Percentiles rank a stretch among this genome's conserved stretches.
Evolutionary conservation across 805 yeast genomes (phyloP).

Genomic region (Candida sphagnicola): DNA sequence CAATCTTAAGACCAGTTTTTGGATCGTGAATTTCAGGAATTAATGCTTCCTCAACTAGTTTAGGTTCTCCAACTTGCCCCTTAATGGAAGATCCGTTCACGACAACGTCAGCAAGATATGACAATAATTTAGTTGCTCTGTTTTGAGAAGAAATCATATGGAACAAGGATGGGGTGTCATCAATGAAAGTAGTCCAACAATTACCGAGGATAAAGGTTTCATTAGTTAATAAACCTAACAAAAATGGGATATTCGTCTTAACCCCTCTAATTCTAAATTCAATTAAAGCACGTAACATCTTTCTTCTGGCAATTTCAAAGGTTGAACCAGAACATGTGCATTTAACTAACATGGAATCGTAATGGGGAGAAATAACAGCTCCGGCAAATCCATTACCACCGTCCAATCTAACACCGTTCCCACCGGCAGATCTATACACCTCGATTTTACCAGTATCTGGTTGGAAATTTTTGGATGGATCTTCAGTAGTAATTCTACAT

Average conservation of each 20-base stretch:
- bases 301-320: slow-evolving; percentile 93
- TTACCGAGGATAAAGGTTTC: slow-evolving; percentile 80
- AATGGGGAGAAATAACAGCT: slow-evolving; percentile 92
- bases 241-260: slow-evolving; percentile 95
- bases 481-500: slow-evolving; percentile 98
- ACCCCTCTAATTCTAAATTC: slow-evolving; percentile 99
- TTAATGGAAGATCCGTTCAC: slow-evolving; percentile 95
- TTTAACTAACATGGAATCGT: slow-evolving; percentile 97
- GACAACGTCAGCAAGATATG: slow-evolving; percentile 87
- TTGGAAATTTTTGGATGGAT: slow-evolving; percentile 93
- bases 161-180: slow-evolving; percentile 94
- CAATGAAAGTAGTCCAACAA: slow-evolving; percentile 98
- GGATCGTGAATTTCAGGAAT: slow-evolving; percentile 70
- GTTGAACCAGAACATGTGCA: slow-evolving; percentile 97
- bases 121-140: slow-evolving; percentile 91
- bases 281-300: slow-evolving; percentile 94
- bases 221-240: slow-evolving; percentile 85
- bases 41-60: slow-evolving; percentile 68
- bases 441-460: slow-evolving; percentile 98
- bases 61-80: slow-evolving; percentile 94
- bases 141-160: slow-evolving; percentile 92
- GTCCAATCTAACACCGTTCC: slow-evolving; percentile 97
- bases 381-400: slow-evolving; percentile 99
- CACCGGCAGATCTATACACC: slow-evolving; percentile 97
- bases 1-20: slow-evolving; percentile 53